Conservation (phyloP, 257 asterid genomes). For the Capsicum baccatum region DNA sequence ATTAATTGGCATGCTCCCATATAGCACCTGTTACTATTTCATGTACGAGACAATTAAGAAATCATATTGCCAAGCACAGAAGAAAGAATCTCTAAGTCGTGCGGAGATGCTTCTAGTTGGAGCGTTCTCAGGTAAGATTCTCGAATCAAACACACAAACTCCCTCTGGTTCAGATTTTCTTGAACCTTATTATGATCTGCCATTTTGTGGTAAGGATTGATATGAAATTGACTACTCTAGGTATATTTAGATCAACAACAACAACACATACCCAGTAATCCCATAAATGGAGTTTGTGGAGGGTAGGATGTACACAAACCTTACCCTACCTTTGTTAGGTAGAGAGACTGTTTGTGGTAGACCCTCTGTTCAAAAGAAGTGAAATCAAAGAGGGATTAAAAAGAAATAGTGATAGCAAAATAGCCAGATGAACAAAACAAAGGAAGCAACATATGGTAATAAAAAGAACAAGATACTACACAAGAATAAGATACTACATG, state of each 20-base stretch:
- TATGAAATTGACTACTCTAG: slow-evolving; percentile 13
- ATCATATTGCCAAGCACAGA: slow-evolving; percentile 73
- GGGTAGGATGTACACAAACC: background rate
- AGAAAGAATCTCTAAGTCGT: slow-evolving; percentile 67
- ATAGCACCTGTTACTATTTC: slow-evolving; percentile 93
- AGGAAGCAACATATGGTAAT: background rate
- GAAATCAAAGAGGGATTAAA: background rate
- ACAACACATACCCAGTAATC: background rate
- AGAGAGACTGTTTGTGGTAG: background rate
- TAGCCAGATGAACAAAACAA: background rate
- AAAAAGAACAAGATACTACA: no score
- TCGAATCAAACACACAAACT: background rate
- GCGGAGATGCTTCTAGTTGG: slow-evolving; percentile 88
- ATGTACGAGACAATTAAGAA: slow-evolving; percentile 93
- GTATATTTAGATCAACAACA: background rate
- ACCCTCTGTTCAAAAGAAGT: background rate
- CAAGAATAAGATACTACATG: background rate
- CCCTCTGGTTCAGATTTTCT: slow-evolving; percentile 21
- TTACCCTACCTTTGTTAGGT: background rate
- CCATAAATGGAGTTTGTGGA: background rate
- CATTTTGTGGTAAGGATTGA: background rate
- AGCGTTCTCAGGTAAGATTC: slow-evolving; percentile 81
- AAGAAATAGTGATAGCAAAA: background rate
- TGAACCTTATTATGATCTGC: background rate
- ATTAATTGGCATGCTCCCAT: slow-evolving; percentile 95